Conservation (phyloP, 371 early-diverging fungal species). For the Amoeboradix gromovi region DNA sequence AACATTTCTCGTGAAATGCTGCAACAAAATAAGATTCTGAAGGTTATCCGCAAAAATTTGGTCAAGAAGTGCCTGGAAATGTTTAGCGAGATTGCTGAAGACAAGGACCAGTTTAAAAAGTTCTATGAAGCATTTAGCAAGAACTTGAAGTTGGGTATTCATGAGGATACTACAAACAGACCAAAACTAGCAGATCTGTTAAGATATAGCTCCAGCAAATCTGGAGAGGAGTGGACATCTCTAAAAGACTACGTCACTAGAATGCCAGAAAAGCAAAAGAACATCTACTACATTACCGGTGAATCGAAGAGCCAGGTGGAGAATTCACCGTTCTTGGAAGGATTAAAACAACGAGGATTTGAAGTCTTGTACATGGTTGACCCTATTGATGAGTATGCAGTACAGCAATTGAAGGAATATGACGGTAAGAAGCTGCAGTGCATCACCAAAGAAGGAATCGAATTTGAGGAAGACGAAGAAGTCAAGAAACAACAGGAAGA, state of each 20-base stretch:
- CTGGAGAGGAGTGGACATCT: conserved; percentile 53
- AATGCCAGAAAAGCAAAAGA: conserved; percentile 56
- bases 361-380: conserved; percentile 68
- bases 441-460: conserved; percentile 48
- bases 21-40: conserved; percentile 46
- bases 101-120: conserved; percentile 33
- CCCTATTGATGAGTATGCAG: conserved; percentile 69
- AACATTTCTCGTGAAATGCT: conserved; percentile 85
- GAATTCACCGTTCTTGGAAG: conserved; percentile 56
- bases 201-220: conserved; percentile 70
- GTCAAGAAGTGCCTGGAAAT: conserved; percentile 60
- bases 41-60: conserved; percentile 47
- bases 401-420: conserved; percentile 48
- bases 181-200: conserved; percentile 48
- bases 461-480: conserved; percentile 52
- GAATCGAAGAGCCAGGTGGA: conserved; percentile 31
- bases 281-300: conserved; percentile 63
- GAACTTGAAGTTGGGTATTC: conserved; percentile 41
- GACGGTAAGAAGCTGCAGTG: conserved; percentile 46
- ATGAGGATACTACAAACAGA: conserved; percentile 34
- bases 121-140: conserved; percentile 42
- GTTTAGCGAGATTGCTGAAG: conserved; percentile 35
- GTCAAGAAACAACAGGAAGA: conserved; percentile 16
- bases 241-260: conserved; percentile 56
- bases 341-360: conserved; percentile 45